Evolutionary conservation across 2,329 filamentous ascomycete genomes (phyloP), one percentile per base, ranked within the genome.

Genomic region (Penicillium hordei): DNA sequence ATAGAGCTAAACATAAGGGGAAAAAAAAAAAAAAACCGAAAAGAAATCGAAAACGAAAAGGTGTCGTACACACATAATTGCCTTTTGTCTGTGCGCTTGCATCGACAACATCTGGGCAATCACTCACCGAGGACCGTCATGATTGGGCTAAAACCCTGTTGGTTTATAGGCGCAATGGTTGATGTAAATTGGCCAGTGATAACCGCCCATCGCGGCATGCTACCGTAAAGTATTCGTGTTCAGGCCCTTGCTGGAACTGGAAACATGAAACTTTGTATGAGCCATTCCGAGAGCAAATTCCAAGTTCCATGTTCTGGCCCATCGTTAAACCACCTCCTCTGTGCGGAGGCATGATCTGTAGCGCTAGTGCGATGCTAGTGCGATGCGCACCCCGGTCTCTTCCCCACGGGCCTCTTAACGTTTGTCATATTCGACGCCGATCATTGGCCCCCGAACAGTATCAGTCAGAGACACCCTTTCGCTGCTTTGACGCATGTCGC

Each of bases 21-120:
- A 13, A 3, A 15, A 15, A 9, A n/a, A 19, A 15, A 17, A 19
- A 13, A 34, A 17, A 10, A 33, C 19, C 19, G 19, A 19, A 23
- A 15, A 9, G 1, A 17, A 17, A 27, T n/a, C n/a, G n/a, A n/a
- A n/a, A n/a, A n/a, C n/a, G n/a, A 43, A 52, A 44, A 17, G 9
- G 10, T 13, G 25, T 48, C 15, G 31, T 33, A 57, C 48, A 57
- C 48, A 46, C 29, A 36, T 19, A 56, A 48, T 45, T 62, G 39
- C 48, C 34, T 46, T 53, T 61, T 49, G 56, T 60, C 58, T 49
- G 58, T 61, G 60, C 57, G 60, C 42, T 40, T 55, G 58, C 60
- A 52, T 60, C 31, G 29, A 19, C 36, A 48, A 9, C 8, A 33
- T 44, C 38, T 52, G 38, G 38, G 38, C 25, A 48, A 48, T 19